A percentile compares a stretch with the other conserved stretches of the same genome.
These are phyloP conservation scores for Kitagawia praeruptora DNA, from an alignment of 129 eudicot species.

Conservation along the genomic window DNA sequence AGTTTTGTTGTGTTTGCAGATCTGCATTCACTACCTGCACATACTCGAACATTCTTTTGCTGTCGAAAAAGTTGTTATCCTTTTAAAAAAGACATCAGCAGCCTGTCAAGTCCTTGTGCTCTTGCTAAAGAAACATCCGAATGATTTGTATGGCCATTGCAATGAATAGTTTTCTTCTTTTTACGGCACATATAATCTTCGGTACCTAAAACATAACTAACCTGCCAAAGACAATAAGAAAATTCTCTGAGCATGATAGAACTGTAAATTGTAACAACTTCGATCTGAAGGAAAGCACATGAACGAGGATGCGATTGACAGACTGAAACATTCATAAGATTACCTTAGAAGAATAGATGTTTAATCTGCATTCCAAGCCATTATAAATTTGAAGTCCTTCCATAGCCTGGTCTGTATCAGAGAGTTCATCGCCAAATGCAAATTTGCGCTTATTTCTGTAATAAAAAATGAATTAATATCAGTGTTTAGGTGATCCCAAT, in stretches of 20 bases:
- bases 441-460: slow-evolving; percentile 48
- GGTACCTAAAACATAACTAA: slow-evolving; percentile 58
- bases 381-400: slow-evolving; percentile 49
- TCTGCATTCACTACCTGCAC: neutral
- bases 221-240: slow-evolving; percentile 28
- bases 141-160: slow-evolving; percentile 12
- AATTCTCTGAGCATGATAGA: neutral
- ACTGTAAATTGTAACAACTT: neutral
- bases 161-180: slow-evolving; percentile 23
- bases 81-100: slow-evolving; percentile 27
- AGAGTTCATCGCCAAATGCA: slow-evolving; percentile 34
- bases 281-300: neutral
- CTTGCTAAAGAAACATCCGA: slow-evolving; percentile 25
- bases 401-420: slow-evolving; percentile 37
- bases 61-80: neutral
- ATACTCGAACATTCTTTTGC: slow-evolving; percentile 4
- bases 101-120: slow-evolving; percentile 28
- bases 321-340: neutral
- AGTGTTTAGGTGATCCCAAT: neutral
- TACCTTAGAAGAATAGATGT: slow-evolving; percentile 55
- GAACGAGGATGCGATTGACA: neutral
- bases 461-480: neutral
- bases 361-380: slow-evolving; percentile 62
- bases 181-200: slow-evolving; percentile 69
- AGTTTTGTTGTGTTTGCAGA: neutral